Evolutionary conservation across 768 basidiomycete genomes (phyloP).

Genomic region (Rubroboletus satanas): DNA sequence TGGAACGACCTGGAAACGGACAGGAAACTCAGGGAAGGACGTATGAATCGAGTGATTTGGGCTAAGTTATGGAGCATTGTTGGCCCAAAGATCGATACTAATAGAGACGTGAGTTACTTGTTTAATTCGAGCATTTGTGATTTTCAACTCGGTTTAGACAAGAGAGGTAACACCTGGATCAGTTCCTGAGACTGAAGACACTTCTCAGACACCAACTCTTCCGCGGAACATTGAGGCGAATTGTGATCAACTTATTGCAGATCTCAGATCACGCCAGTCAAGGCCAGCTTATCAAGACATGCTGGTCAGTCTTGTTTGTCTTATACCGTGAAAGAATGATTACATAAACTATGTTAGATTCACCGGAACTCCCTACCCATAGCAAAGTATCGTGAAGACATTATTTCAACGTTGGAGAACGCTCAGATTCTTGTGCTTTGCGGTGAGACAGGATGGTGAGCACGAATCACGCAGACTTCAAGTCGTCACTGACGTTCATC

Average conservation of each 20-base stretch:
- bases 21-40: slow-evolving; percentile 59
- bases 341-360: slow-evolving; percentile 36
- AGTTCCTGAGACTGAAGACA: slow-evolving; percentile 13
- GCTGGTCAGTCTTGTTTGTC: slow-evolving; percentile 54
- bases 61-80: slow-evolving; percentile 58
- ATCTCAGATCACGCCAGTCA: slow-evolving; percentile 58
- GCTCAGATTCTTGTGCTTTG: slow-evolving; percentile 87
- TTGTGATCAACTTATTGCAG: slow-evolving; percentile 51
- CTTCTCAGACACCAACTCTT: slow-evolving; percentile 1
- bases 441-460: slow-evolving; percentile 73
- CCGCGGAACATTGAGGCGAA: slow-evolving; percentile 15
- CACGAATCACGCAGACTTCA: slow-evolving; percentile 36
- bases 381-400: slow-evolving; percentile 71
- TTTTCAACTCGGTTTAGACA: slow-evolving; percentile 14
- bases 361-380: slow-evolving; percentile 84
- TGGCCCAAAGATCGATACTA: slow-evolving; percentile 50
- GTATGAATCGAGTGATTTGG: slow-evolving; percentile 68
- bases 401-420: slow-evolving; percentile 62
- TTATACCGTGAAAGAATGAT: not conserved
- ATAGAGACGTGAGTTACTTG: slow-evolving; percentile 39
- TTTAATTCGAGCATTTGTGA: not conserved
- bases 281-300: slow-evolving; percentile 78
- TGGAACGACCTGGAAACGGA: slow-evolving; percentile 84
- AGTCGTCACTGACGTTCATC: slow-evolving; percentile 4
- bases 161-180: slow-evolving; percentile 20